Conservation (phyloP, 192 early-diverging fungal genomes). For the Chytriomyces sp. region DNA sequence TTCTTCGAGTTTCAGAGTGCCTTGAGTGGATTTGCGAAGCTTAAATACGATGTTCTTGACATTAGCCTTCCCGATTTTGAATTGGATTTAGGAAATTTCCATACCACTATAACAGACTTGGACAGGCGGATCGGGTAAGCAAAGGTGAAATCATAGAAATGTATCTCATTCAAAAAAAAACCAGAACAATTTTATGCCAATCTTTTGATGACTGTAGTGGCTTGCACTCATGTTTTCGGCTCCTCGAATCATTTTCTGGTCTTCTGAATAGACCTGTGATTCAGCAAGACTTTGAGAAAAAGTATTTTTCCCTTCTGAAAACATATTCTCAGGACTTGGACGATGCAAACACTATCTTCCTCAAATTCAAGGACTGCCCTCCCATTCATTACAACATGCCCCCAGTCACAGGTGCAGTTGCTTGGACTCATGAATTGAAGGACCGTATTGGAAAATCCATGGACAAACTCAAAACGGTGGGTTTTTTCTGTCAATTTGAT, state of each 20-base stretch:
- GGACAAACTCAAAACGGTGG: constrained; percentile 65
- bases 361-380: constrained; percentile 52
- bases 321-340: constrained; percentile 62
- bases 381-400: constrained; percentile 73
- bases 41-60: constrained; percentile 67
- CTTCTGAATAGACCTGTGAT: constrained; percentile 57
- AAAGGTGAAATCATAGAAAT: not conserved
- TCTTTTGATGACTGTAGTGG: constrained; percentile 67
- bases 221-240: constrained; percentile 57
- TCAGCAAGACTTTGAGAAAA: constrained; percentile 61
- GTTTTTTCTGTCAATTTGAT: constrained; percentile 13
- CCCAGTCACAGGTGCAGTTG: constrained; percentile 63
- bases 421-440: constrained; percentile 64
- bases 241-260: constrained; percentile 65
- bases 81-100: constrained; percentile 54
- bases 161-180: not conserved
- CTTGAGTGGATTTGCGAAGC: constrained; percentile 49
- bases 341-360: constrained; percentile 54
- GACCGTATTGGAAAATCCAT: constrained; percentile 61
- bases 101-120: constrained; percentile 59
- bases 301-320: constrained; percentile 60
- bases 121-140: constrained; percentile 59
- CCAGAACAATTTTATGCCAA: constrained; percentile 61
- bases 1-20: constrained; percentile 61
- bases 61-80: constrained; percentile 55